Conservation (phyloP, 768 basidiomycete genomes). For the Pulveroboletus sp. region DNA sequence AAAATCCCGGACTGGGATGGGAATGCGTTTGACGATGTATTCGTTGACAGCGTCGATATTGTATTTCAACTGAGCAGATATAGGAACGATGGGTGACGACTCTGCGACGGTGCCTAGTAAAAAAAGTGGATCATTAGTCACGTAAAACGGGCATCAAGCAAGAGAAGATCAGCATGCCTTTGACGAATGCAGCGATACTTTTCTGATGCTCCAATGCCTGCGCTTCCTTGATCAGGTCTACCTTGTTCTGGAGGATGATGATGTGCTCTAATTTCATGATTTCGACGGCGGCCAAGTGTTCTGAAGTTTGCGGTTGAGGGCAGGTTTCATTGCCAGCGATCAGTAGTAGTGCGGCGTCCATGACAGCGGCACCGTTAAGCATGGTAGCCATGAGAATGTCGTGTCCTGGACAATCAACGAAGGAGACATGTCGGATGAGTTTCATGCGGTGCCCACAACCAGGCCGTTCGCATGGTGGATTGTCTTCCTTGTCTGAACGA, state of each 20-base stretch:
- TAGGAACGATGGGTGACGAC: constrained; percentile 95
- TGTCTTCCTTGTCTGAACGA: constrained; percentile 89
- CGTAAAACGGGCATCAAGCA: not conserved
- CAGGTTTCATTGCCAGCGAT: constrained; percentile 98
- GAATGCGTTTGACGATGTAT: constrained; percentile 95
- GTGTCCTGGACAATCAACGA: constrained; percentile 97
- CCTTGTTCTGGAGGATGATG: constrained; percentile 98
- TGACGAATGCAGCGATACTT: constrained; percentile 92
- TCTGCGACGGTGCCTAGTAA: constrained; percentile 91
- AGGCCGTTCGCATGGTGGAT: constrained; percentile 88
- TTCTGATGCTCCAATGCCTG: constrained; percentile 95
- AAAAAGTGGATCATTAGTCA: not conserved
- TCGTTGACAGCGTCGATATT: constrained; percentile 99
- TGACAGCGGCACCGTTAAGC: constrained; percentile 99
- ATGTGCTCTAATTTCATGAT: constrained; percentile 99
- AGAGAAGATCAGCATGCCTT: constrained; percentile 49
- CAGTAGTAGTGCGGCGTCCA: constrained; percentile 96
- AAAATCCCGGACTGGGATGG: constrained; percentile 93
- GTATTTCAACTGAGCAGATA: constrained; percentile 97
- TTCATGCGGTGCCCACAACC: constrained; percentile 90
- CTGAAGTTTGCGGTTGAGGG: constrained; percentile 97
- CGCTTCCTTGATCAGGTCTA: constrained; percentile 93
- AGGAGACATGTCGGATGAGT: constrained; percentile 93
- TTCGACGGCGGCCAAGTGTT: constrained; percentile 97
- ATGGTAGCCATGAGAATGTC: constrained; percentile 99